These are phyloP conservation scores for Gnetum montanum DNA, from an alignment of 75 land plant species.

Conservation along the genomic window DNA sequence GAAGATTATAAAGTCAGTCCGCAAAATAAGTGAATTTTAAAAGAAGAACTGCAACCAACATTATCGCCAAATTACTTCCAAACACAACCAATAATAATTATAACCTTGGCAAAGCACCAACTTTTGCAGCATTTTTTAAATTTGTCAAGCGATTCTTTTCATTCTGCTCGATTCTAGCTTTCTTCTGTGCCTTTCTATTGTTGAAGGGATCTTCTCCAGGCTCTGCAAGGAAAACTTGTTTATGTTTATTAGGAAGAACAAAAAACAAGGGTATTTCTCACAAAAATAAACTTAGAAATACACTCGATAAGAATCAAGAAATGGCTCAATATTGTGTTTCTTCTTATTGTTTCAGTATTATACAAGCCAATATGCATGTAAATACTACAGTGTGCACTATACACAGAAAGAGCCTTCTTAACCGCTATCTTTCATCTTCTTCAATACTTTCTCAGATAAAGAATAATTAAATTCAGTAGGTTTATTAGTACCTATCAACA, in stretches of 20 bases:
- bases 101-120: slow-evolving; percentile 81
- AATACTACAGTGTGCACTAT: no score
- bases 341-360: no score
- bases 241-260: background rate
- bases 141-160: slow-evolving; percentile 78
- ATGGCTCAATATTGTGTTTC: no score
- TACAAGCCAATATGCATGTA: no score
- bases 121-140: slow-evolving; percentile 80
- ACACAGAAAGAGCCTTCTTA: no score
- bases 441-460: no score
- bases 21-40: background rate
- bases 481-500: no score
- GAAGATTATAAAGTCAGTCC: background rate
- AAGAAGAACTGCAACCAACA: background rate
- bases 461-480: no score
- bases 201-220: slow-evolving; percentile 90
- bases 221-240: slow-evolving; percentile 28
- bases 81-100: background rate
- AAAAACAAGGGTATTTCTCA: background rate
- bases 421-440: no score
- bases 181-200: slow-evolving; percentile 55
- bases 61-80: background rate
- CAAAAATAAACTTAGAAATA: no score
- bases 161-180: slow-evolving; percentile 70
- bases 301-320: no score